A percentile compares a stretch with the other conserved stretches of the same genome.
Evolutionary conservation across 495 filamentous ascomycete genomes (phyloP).

Genomic region (Hypoxylon lienhwacheense): DNA sequence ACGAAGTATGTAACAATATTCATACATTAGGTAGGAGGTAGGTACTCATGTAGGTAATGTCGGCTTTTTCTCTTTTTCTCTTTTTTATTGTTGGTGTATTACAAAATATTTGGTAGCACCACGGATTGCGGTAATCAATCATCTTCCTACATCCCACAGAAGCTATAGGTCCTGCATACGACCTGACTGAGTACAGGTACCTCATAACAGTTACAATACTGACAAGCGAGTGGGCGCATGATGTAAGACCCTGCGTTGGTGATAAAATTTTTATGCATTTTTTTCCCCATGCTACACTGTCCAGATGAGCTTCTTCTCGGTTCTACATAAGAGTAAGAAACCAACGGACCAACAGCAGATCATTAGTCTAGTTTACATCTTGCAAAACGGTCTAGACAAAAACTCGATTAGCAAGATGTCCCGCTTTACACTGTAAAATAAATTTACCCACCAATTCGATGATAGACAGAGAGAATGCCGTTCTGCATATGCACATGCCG

Average conservation of each 20-base stretch:
- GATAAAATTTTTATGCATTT: conserved; percentile 16
- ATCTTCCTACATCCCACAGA: conserved; percentile 13
- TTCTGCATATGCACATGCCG: neutral
- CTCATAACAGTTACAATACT: too few relatives aligned
- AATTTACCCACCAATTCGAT: too few relatives aligned
- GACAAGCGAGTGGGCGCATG: conserved; percentile 15
- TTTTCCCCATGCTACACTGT: conserved; percentile 7
- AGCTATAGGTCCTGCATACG: conserved; percentile 15
- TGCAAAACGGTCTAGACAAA: conserved; percentile 6
- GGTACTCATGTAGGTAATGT: too few relatives aligned
- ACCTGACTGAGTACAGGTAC: too few relatives aligned
- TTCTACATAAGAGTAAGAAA: neutral
- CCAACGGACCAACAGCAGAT: conserved; percentile 18
- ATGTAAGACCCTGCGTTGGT: conserved; percentile 32
- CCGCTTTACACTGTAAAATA: too few relatives aligned
- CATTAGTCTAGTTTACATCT: conserved; percentile 3
- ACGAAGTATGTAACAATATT: too few relatives aligned
- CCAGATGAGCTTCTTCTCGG: neutral
- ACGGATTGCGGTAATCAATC: conserved; percentile 25
- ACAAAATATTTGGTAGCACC: conserved; percentile 6
- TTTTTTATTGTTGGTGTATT: too few relatives aligned
- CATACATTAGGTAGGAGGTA: too few relatives aligned
- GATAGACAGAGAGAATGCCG: too few relatives aligned
- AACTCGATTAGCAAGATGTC: too few relatives aligned
- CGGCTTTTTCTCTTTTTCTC: too few relatives aligned